A percentile compares a stretch with the other conserved stretches of the same genome.
phyloP scores from a whole-genome alignment of 257 asterid species.

The Gentiana straminea region DNA sequence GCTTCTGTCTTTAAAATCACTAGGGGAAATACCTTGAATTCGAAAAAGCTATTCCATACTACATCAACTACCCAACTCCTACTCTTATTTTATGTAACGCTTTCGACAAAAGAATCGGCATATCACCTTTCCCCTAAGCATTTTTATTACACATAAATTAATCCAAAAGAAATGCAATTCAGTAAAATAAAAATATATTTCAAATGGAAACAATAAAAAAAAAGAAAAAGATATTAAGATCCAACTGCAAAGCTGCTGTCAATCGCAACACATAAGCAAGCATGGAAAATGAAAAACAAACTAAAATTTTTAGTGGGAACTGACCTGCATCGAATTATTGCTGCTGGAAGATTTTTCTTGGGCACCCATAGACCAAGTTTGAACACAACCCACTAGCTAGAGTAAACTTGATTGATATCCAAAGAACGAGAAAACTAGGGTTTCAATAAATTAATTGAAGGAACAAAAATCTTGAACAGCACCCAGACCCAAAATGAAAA shows the following conservation, averaged over 20 bases:
- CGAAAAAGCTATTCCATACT: no score
- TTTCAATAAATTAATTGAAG: conserved; percentile 20
- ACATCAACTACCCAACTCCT: no score
- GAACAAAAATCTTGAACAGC: neutral
- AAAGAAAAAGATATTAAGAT: no score
- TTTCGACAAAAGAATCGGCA: no score
- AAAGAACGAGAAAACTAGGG: conserved; percentile 44
- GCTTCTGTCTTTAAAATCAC: no score
- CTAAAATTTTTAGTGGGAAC: neutral
- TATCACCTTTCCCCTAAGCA: no score
- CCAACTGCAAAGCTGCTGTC: neutral
- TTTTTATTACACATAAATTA: no score
- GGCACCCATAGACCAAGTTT: conserved; percentile 24
- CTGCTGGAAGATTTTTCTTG: conserved; percentile 27
- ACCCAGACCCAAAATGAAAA: conserved; percentile 8
- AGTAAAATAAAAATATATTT: no score
- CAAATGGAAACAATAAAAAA: no score
- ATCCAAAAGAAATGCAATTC: no score
- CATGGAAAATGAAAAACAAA: neutral
- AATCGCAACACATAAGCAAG: neutral
- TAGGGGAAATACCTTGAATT: no score
- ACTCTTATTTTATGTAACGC: no score
- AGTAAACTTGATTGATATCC: conserved; percentile 17
- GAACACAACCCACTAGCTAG: conserved; percentile 8
- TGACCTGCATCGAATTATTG: conserved; percentile 32